Evolutionary conservation across 192 early-diverging fungal species (phyloP).

Genomic region (Diversispora epigaea): DNA sequence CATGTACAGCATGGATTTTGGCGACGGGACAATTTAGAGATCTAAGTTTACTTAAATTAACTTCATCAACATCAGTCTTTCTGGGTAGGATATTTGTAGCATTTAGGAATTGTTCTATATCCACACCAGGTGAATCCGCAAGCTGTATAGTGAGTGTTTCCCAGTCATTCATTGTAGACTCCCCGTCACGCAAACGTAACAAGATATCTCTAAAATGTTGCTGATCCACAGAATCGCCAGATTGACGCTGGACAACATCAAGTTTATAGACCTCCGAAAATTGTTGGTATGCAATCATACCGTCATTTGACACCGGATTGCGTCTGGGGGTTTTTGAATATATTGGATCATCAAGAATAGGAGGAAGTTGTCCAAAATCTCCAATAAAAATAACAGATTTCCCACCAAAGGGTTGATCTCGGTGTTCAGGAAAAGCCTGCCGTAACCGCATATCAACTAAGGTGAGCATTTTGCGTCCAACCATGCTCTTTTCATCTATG

Average conservation of each 20-base stretch:
- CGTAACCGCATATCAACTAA: too few species aligned
- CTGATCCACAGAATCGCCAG: not conserved
- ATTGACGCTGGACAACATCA: too few species aligned
- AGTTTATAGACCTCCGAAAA: not conserved
- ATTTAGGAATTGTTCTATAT: not conserved
- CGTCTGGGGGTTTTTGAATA: not conserved
- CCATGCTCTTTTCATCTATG: not conserved
- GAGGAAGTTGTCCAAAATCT: too few species aligned
- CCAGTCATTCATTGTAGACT: not conserved
- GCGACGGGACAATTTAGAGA: slow-evolving; percentile 3
- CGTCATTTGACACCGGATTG: not conserved
- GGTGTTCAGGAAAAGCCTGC: not conserved
- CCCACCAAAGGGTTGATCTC: not conserved
- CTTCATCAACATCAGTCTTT: too few species aligned
- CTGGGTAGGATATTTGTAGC: not conserved
- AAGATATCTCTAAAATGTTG: not conserved
- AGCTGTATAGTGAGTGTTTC: not conserved
- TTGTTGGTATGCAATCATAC: not conserved
- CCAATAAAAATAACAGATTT: not conserved
- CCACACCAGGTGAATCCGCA: not conserved
- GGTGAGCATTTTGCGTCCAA: too few species aligned
- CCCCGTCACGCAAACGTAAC: not conserved
- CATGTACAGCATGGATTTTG: not conserved
- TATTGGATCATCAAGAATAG: too few species aligned
- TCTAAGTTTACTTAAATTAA: not conserved